Base-by-base conservation (phyloP, 2,329 filamentous ascomycete species). In the Gyromitra esculenta region DNA sequence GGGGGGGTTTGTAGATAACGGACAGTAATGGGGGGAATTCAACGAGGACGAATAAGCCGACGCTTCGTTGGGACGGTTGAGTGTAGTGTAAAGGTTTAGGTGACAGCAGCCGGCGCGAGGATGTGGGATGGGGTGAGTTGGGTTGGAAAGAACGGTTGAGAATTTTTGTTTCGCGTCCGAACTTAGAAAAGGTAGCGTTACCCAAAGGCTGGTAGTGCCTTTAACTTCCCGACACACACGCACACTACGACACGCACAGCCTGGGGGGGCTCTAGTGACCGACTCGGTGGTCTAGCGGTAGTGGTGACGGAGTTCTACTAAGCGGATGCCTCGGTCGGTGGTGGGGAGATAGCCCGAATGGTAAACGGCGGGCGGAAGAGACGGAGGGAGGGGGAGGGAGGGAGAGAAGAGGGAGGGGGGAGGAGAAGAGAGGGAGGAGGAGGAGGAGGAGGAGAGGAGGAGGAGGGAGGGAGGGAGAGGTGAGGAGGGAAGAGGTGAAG, bases 281-380 rank as follows among this genome's bases (percentile, higher is more conserved):
- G 71, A 74, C 74, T 76, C 50, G 64, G 57, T 75, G 45, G 73
- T 62, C 73, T 78, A 67, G 73, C 56, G 56, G 68, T 78, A 75
- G 74, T 77, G 76, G 77, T 76, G 77, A 76, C 75, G 74, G 76
- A 64, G 67, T 74, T 72, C 63, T 63, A 68, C 68, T 76, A 76
- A 63, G 68, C 67, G 67, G 73, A 76, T 52, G 43, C 63, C 63
- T 54, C 60, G 60, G 52, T 66, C 41, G 52, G 66, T 73, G 62
- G 70, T 76, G 68, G 73, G 76, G 76, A 72, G 64, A 52, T 57
- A 74, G 50, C 60, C 73, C 73, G 73, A 63, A 45, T 77, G 68
- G 73, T 78, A 72, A 74, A 77, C 74, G 71, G 75, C 65, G 50
- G 77, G 70, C 70, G 68, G 77, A 66, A 75, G 71, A 69, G 72